Conservation (phyloP, 306 rosid genomes). For the Clitoria ternatea region DNA sequence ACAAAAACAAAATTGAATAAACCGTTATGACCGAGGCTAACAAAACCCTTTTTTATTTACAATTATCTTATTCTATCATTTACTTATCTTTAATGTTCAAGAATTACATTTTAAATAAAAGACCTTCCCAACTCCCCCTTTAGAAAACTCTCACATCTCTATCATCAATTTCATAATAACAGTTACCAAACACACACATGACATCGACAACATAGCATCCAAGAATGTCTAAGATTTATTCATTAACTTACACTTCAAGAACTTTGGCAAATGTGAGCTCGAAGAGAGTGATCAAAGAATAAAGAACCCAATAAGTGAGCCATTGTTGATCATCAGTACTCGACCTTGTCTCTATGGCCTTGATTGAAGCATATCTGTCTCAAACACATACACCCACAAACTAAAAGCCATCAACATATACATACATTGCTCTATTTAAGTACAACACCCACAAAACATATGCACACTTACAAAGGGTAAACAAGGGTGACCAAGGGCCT, state of each 20-base stretch:
- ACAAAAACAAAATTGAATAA: no score
- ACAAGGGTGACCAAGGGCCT: conserved; percentile 86
- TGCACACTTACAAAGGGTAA: conserved; percentile 75
- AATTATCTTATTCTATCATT: neutral
- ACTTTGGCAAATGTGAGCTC: conserved; percentile 92
- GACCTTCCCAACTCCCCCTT: neutral
- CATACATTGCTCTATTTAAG: neutral
- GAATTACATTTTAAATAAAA: neutral
- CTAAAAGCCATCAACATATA: neutral
- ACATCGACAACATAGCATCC: neutral
- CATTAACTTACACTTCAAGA: conserved; percentile 56
- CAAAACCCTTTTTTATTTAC: neutral
- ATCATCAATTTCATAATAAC: no score
- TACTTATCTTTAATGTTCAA: neutral
- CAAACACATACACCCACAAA: neutral
- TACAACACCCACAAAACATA: neutral
- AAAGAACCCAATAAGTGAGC: conserved; percentile 97
- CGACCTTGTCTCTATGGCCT: conserved; percentile 83
- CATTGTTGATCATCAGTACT: conserved; percentile 80
- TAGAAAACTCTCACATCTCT: no score
- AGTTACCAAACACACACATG: neutral
- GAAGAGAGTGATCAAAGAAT: conserved; percentile 76
- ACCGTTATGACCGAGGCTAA: no score
- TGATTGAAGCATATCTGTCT: conserved; percentile 71
- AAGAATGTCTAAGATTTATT: neutral